Conservation (phyloP, 2,329 filamentous ascomycete genomes). For the Alternaria sp. region DNA sequence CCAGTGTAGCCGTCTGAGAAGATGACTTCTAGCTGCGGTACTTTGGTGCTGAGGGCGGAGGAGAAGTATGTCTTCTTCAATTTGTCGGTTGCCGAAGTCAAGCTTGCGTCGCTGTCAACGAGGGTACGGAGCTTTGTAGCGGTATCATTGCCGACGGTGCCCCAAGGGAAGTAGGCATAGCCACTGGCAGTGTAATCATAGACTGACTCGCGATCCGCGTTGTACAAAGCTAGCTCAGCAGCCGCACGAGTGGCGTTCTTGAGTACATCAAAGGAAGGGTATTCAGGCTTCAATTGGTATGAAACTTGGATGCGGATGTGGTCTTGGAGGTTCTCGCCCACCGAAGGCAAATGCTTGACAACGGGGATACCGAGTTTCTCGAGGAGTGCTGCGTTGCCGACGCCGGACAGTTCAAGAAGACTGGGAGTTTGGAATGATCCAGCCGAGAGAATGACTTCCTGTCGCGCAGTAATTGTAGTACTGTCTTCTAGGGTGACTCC, state of each 20-base stretch:
- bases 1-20: slow-evolving; percentile 59
- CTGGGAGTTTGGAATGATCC: slow-evolving; percentile 40
- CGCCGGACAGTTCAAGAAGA: slow-evolving; percentile 39
- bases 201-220: slow-evolving; percentile 43
- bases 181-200: slow-evolving; percentile 55
- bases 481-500: slow-evolving; percentile 48
- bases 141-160: slow-evolving; percentile 48
- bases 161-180: slow-evolving; percentile 57
- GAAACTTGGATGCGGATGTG: slow-evolving; percentile 42
- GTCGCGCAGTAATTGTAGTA: slow-evolving; percentile 39
- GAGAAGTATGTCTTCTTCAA: slow-evolving; percentile 47
- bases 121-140: slow-evolving; percentile 43
- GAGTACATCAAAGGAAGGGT: slow-evolving; percentile 36
- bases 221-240: slow-evolving; percentile 53
- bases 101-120: slow-evolving; percentile 36
- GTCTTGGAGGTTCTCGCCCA: slow-evolving; percentile 47
- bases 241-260: slow-evolving; percentile 47
- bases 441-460: slow-evolving; percentile 42
- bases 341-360: slow-evolving; percentile 30
- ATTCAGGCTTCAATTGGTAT: slow-evolving; percentile 36
- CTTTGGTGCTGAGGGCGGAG: slow-evolving; percentile 36
- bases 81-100: slow-evolving; percentile 28
- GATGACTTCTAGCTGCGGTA: slow-evolving; percentile 57
- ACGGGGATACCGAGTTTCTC: slow-evolving; percentile 30
- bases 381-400: slow-evolving; percentile 31